phyloP scores from a whole-genome alignment of 192 early-diverging fungal genomes.

The Dissophora ornata region DNA sequence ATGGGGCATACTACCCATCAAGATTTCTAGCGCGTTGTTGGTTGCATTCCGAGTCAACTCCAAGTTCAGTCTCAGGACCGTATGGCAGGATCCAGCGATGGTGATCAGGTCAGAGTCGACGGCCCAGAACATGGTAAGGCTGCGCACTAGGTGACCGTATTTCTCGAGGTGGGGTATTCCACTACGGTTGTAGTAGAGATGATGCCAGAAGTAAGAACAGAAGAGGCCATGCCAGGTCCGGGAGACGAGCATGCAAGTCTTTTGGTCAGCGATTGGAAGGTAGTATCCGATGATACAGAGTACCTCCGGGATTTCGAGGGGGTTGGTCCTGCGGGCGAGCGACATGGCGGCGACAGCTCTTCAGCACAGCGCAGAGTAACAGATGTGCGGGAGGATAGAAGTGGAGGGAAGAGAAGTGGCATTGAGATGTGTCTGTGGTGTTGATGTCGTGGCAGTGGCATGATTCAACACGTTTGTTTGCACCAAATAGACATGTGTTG shows the following conservation, averaged over 20 bases:
- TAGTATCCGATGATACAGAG: slow-evolving; percentile 15
- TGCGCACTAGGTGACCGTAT: slow-evolving; percentile 21
- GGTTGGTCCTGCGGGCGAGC: slow-evolving; percentile 16
- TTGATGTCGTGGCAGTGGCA: too few relatives aligned
- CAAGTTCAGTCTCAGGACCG: slow-evolving; percentile 5
- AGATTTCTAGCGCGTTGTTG: neutral
- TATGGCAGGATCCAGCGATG: slow-evolving; percentile 12
- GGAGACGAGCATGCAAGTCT: slow-evolving; percentile 41
- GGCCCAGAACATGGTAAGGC: neutral
- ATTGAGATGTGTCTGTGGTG: neutral
- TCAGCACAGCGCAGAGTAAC: too few relatives aligned
- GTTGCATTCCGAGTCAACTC: neutral
- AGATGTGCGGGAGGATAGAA: neutral
- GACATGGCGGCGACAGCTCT: slow-evolving; percentile 9
- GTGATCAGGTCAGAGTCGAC: neutral
- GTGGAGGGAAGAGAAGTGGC: neutral
- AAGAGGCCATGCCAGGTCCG: slow-evolving; percentile 23
- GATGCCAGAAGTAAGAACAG: slow-evolving; percentile 17
- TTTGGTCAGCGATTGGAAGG: slow-evolving; percentile 23
- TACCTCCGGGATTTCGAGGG: slow-evolving; percentile 33
- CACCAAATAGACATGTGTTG: too few relatives aligned
- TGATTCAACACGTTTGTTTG: too few relatives aligned
- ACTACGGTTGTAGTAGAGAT: slow-evolving; percentile 12
- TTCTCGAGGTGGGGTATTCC: slow-evolving; percentile 9
- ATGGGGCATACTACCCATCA: slow-evolving; percentile 2